A percentile compares a stretch with the other conserved stretches of the same genome.
phyloP scores from a whole-genome alignment of 2,329 filamentous ascomycete genomes.

The Lachnellula hyalina region DNA sequence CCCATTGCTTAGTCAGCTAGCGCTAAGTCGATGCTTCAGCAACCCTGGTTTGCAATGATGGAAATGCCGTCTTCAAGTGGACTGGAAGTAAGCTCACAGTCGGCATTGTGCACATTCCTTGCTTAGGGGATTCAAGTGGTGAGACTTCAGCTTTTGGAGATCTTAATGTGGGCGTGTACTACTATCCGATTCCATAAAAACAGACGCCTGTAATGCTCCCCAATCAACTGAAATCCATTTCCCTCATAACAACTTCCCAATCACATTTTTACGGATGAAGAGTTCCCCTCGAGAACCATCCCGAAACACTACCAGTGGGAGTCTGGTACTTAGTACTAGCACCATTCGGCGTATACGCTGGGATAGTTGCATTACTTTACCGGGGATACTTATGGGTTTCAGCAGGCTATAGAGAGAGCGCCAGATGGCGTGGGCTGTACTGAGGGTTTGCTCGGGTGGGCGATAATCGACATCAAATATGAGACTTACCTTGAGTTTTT shows the following conservation, averaged over 20 bases:
- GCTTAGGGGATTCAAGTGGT: background rate
- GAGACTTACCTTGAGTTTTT: too few species aligned
- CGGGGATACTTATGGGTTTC: background rate
- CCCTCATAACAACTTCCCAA: background rate
- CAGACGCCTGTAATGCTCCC: background rate
- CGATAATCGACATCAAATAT: too few species aligned
- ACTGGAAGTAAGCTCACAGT: background rate
- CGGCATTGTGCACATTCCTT: constrained; percentile 1
- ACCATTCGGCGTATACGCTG: background rate
- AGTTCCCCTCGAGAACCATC: background rate
- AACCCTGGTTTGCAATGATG: background rate
- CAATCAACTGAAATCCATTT: background rate
- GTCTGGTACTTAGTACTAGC: background rate
- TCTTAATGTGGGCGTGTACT: background rate
- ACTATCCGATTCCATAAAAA: background rate
- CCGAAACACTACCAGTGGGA: background rate
- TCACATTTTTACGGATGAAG: background rate
- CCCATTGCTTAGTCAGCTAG: too few species aligned
- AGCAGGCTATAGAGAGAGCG: background rate
- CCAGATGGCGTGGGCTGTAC: background rate
- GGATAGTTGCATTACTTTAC: background rate
- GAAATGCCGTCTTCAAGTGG: constrained; percentile 4
- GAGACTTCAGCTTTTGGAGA: background rate
- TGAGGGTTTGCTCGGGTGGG: too few species aligned
- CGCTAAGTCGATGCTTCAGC: background rate